A percentile compares a stretch with the other conserved stretches of the same genome.
These are phyloP conservation scores for Barnettozyma sucrosica DNA, from an alignment of 805 yeast genomes.

Conservation along the genomic window DNA sequence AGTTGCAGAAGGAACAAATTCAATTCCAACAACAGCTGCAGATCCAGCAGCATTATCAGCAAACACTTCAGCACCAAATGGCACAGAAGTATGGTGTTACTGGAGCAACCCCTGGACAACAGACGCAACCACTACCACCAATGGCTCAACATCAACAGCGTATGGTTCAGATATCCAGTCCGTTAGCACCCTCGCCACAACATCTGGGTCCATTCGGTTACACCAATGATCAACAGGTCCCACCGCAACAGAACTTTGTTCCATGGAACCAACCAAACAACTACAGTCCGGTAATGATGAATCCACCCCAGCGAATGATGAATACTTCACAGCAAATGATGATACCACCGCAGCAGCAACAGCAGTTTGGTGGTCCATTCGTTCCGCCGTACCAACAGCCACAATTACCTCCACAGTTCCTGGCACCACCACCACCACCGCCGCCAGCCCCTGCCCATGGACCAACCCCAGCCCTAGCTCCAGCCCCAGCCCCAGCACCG, in stretches of 20 bases:
- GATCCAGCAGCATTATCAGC: conserved; percentile 8
- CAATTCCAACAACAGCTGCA: conserved; percentile 5
- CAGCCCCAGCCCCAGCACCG: no score
- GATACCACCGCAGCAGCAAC: neutral
- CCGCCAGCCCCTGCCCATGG: no score
- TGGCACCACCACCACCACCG: conserved; percentile 16
- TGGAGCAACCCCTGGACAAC: conserved; percentile 9
- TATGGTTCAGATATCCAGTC: neutral
- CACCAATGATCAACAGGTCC: neutral
- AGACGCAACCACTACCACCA: conserved; percentile 5
- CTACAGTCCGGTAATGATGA: neutral
- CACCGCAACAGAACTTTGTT: neutral
- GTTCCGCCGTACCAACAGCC: conserved; percentile 6
- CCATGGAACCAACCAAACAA: neutral
- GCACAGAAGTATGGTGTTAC: conserved; percentile 21
- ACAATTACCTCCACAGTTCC: conserved; percentile 18
- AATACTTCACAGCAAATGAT: neutral
- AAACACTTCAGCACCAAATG: conserved; percentile 14
- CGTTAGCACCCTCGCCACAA: neutral
- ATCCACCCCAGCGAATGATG: neutral
- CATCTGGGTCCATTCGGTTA: neutral
- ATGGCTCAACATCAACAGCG: neutral
- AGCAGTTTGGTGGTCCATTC: neutral
- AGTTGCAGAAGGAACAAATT: conserved; percentile 1
- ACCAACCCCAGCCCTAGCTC: no score